Percentiles rank a stretch among this genome's conserved stretches.
phyloP scores from a whole-genome alignment of 345 rosid genomes.

The Cardamine resedifolia region DNA sequence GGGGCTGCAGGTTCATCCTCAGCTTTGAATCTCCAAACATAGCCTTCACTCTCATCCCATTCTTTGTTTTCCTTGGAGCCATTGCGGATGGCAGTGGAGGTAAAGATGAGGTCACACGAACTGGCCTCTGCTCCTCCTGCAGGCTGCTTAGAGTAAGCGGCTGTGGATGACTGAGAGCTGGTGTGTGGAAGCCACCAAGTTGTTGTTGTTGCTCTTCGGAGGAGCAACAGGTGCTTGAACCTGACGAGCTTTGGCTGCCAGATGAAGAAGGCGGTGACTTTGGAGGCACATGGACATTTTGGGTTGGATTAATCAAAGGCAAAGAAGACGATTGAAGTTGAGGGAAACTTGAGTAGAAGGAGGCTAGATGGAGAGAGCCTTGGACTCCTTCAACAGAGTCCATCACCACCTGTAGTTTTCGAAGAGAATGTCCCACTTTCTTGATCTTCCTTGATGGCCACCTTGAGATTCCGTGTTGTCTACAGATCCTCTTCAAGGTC shows the following conservation, averaged over 20 bases:
- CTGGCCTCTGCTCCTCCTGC: constrained; percentile 45
- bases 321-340: constrained; percentile 60
- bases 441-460: constrained; percentile 98
- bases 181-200: constrained; percentile 45
- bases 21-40: constrained; percentile 55
- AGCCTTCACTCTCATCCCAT: constrained; percentile 57
- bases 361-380: constrained; percentile 72
- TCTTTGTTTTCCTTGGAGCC: constrained; percentile 26
- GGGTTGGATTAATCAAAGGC: constrained; percentile 27
- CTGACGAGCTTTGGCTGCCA: constrained; percentile 68
- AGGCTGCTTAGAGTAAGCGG: constrained; percentile 44
- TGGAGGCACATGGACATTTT: constrained; percentile 41
- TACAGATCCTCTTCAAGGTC: constrained; percentile 88
- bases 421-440: constrained; percentile 86
- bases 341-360: constrained; percentile 84
- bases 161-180: constrained; percentile 57
- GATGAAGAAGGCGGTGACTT: constrained; percentile 78
- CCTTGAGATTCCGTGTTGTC: constrained; percentile 82
- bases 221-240: constrained; percentile 68
- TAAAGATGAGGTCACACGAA: constrained; percentile 43
- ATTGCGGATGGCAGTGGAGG: constrained; percentile 37
- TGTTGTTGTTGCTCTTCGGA: constrained; percentile 52
- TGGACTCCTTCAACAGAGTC: constrained; percentile 79
- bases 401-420: constrained; percentile 74
- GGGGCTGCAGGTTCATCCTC: constrained; percentile 53